phyloP scores from a whole-genome alignment of 495 filamentous ascomycete genomes.

The Cercophora samala region DNA sequence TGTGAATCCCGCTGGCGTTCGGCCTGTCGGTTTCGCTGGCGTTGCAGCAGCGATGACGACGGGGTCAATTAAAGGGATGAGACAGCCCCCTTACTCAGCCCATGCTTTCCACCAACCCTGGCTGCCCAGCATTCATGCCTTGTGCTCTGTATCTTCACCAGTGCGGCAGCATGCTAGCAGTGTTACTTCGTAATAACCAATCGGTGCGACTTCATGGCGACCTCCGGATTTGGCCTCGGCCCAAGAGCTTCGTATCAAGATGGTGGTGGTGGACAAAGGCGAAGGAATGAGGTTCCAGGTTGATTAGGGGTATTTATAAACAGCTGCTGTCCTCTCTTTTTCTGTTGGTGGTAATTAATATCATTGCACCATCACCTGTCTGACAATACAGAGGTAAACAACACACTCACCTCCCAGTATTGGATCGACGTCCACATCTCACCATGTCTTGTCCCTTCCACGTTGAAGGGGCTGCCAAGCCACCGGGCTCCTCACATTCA shows the following conservation, averaged over 20 bases:
- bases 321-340: background rate
- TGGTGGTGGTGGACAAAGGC: background rate
- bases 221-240: background rate
- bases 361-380: background rate
- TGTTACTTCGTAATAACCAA: background rate
- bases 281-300: background rate
- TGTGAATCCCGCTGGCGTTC: background rate
- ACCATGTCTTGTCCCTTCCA: slow-evolving; percentile 8
- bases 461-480: background rate
- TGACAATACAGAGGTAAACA: too few relatives aligned
- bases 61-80: background rate
- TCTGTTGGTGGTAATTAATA: background rate
- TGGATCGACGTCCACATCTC: background rate
- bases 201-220: background rate
- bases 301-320: background rate
- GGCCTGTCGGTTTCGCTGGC: background rate
- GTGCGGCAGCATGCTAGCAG: background rate
- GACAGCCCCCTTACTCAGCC: background rate
- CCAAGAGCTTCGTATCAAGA: background rate
- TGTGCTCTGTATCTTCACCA: background rate
- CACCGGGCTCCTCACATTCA: background rate
- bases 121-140: background rate
- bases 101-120: background rate
- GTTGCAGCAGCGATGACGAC: too few relatives aligned
- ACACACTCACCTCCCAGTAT: background rate